Evolutionary conservation across 192 early-diverging fungal genomes (phyloP), one percentile per base, ranked within the genome.

Genomic region (Ambispora gerdemannii): DNA sequence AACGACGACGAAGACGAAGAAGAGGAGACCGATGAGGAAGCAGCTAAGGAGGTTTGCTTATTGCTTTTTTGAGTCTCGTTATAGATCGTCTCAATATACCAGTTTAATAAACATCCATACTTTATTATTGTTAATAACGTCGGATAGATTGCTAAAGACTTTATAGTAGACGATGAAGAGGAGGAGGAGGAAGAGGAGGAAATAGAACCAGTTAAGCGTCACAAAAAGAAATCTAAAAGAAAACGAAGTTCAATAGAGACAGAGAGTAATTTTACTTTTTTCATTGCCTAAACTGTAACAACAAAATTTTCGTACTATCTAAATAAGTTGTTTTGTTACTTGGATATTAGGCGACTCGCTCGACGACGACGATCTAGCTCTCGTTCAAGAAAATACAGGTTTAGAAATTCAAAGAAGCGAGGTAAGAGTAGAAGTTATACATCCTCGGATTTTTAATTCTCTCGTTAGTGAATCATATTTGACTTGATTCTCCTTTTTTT

Each of bases 311-410:
- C 13, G 7, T 24, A 51, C 4, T 32, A 24, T 10, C 34, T 36
- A 31, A n/a, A n/a, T n/a, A n/a, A n/a, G 36, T 51, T 65, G 75
- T 28, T 25, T 49, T 34, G 19, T 31, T 19, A 3, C 47, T 50
- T 62, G 25, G 8, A 77, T 66, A 73, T 89, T 92, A 63, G 91
- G 94, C 55, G 85, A 87, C 47, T n/a, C n/a, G n/a, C 79, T 94
- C 15, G 93, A 96, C 33, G 95, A 95, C 24, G 97, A 99, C 63
- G 97, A 99, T 77, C 75, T 95, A 60, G 93, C 90, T 25, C 84
- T 97, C 35, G 84, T 98, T 49, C 88, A 90, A 33, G 95, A 95
- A 68, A 96, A 96, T 76, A 86, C 85, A 49, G 91, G 86, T 67
- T 86, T 82, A 53, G 84, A 85, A 77, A 77, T 73, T 66, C 70